A percentile compares a stretch with the other conserved stretches of the same genome.
Evolutionary conservation across 108 stramenopile species (phyloP).

Genomic region (Fistulifera pelliculosa): DNA sequence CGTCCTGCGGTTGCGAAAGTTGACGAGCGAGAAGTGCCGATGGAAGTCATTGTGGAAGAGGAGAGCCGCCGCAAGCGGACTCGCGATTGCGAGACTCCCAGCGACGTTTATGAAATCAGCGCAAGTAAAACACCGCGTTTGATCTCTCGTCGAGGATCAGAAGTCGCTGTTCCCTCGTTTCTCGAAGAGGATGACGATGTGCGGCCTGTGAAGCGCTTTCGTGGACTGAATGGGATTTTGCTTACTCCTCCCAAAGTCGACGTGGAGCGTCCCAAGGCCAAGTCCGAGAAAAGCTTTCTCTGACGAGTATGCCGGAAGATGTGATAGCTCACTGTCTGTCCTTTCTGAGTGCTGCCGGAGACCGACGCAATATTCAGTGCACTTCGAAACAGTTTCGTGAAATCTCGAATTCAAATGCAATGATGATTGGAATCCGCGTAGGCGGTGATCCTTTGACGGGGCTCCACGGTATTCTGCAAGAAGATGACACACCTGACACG

Average conservation of each 20-base stretch:
- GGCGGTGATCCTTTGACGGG: constrained; percentile 45
- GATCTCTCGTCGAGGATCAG: too few relatives aligned
- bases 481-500: constrained; percentile 39
- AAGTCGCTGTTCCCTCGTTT: too few relatives aligned
- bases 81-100: too few relatives aligned
- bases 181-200: neutral
- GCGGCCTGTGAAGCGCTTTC: constrained; percentile 2
- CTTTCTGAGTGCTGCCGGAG: constrained; percentile 39
- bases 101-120: too few relatives aligned
- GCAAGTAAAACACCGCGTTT: too few relatives aligned
- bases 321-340: constrained; percentile 46
- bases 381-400: constrained; percentile 47
- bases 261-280: neutral
- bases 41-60: too few relatives aligned
- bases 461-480: constrained; percentile 29
- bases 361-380: constrained; percentile 51
- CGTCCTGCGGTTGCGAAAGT: neutral
- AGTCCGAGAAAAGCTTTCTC: neutral
- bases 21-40: too few relatives aligned
- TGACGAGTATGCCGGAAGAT: constrained; percentile 29
- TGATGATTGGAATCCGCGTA: constrained; percentile 47
- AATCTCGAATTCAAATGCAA: constrained; percentile 45
- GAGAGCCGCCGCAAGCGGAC: too few relatives aligned
- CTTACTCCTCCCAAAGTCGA: neutral
- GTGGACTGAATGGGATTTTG: neutral